phyloP scores from a whole-genome alignment of 2,329 filamentous ascomycete species.

The Chrysoporthe cubensis region DNA sequence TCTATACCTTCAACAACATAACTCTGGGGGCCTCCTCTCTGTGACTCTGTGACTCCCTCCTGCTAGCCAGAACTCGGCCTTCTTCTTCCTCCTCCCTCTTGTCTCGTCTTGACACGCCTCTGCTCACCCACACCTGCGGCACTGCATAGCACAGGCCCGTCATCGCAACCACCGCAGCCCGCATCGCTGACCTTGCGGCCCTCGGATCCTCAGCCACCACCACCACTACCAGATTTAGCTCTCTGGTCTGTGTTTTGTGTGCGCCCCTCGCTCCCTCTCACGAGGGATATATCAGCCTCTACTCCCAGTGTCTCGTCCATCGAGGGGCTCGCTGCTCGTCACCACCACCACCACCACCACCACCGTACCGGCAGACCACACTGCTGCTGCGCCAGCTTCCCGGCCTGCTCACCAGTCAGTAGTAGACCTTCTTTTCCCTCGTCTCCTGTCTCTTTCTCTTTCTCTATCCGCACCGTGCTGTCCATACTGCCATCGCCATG shows the following conservation, averaged over 20 bases:
- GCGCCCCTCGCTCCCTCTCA: neutral
- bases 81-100: no score
- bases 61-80: no score
- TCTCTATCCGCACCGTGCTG: neutral
- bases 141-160: neutral
- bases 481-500: slow-evolving; percentile 14
- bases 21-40: no score
- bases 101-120: neutral
- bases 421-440: slow-evolving; percentile 10
- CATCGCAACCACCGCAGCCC: neutral
- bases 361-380: no score
- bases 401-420: slow-evolving; percentile 24
- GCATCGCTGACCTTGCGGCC: slow-evolving; percentile 1
- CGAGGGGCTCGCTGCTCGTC: no score
- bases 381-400: slow-evolving; percentile 8
- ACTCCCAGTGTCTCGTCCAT: no score
- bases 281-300: no score
- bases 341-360: no score
- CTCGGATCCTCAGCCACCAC: neutral
- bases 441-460: neutral
- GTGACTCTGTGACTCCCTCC: no score
- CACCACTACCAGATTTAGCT: no score
- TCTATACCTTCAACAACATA: neutral
- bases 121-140: neutral
- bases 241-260: neutral